Evolutionary conservation across 345 rosid species (phyloP).

Genomic region (Reutealis trisperma): DNA sequence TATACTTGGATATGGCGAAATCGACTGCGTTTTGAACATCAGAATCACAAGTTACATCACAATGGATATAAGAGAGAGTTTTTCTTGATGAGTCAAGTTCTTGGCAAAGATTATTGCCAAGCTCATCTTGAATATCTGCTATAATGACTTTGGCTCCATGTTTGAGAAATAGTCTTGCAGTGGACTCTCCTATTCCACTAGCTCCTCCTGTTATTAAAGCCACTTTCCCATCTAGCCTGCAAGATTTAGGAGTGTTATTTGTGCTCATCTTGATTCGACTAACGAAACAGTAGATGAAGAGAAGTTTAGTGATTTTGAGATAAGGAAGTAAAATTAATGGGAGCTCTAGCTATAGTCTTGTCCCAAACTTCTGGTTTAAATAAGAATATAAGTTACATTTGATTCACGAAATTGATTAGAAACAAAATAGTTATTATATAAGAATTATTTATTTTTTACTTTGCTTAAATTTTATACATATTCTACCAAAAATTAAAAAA

Average conservation of each 20-base stretch:
- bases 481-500: too few species aligned
- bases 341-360: not conserved
- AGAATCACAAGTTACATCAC: slow-evolving; percentile 25
- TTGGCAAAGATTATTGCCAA: slow-evolving; percentile 21
- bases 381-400: too few species aligned
- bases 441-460: too few species aligned
- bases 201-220: slow-evolving; percentile 33
- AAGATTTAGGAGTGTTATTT: not conserved
- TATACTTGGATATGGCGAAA: slow-evolving; percentile 21
- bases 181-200: slow-evolving; percentile 25
- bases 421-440: too few species aligned
- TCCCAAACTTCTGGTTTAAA: too few species aligned
- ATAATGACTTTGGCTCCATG: slow-evolving; percentile 33
- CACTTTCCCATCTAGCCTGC: slow-evolving; percentile 34
- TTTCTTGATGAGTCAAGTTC: slow-evolving; percentile 7
- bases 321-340: not conserved
- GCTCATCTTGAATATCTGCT: slow-evolving; percentile 29
- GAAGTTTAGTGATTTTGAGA: too few species aligned
- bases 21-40: slow-evolving; percentile 27
- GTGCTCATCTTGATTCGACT: not conserved
- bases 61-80: slow-evolving; percentile 26
- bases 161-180: slow-evolving; percentile 19
- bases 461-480: too few species aligned
- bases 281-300: too few species aligned
- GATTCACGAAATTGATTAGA: too few species aligned